Evolutionary conservation across 2,329 filamentous ascomycete genomes (phyloP).

Genomic region (Phyllosticta ampelicida): DNA sequence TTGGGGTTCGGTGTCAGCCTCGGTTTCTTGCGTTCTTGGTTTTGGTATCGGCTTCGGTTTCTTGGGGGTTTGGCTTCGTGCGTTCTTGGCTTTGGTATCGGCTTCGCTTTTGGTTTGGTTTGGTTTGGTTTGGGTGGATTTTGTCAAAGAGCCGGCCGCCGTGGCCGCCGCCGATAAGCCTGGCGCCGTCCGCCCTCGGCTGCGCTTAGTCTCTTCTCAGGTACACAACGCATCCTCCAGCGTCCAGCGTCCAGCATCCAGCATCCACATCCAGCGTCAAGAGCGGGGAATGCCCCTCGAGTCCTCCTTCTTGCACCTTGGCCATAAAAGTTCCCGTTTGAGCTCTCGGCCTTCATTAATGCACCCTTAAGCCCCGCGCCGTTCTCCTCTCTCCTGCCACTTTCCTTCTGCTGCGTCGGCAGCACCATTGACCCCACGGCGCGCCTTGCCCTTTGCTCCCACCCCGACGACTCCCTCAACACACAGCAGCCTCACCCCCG

Average conservation of each 20-base stretch:
- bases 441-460: background rate
- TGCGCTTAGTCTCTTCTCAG: background rate
- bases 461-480: background rate
- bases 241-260: too few species aligned
- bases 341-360: too few species aligned
- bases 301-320: background rate
- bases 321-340: too few species aligned
- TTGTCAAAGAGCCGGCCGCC: background rate
- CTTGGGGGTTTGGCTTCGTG: too few species aligned
- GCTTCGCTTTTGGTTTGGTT: background rate
- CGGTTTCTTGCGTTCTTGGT: too few species aligned
- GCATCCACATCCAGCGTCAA: too few species aligned
- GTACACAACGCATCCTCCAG: background rate
- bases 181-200: background rate
- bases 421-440: background rate
- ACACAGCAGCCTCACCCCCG: conserved; percentile 1
- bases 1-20: too few species aligned
- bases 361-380: too few species aligned
- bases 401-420: background rate
- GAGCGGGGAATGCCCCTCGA: background rate
- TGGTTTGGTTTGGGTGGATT: background rate
- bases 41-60: too few species aligned
- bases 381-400: background rate
- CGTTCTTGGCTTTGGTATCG: background rate
- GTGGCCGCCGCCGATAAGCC: background rate